Conservation (phyloP, 768 basidiomycete species). For the Boletus subcaerulescens region DNA sequence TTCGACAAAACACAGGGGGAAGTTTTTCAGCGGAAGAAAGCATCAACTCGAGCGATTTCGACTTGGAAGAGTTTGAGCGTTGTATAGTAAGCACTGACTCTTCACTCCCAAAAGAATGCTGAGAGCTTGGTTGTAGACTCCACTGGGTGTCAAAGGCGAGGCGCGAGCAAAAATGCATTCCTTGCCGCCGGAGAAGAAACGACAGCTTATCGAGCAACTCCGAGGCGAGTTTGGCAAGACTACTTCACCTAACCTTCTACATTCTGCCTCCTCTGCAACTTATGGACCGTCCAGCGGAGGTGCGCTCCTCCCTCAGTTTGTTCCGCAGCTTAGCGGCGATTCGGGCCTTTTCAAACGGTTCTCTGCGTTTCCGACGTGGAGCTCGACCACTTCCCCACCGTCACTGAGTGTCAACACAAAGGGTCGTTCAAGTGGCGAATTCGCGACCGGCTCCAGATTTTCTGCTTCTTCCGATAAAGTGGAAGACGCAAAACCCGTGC, state of each 20-base stretch:
- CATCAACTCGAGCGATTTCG: constrained; percentile 30
- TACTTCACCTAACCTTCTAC: constrained; percentile 26
- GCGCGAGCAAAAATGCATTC: constrained; percentile 61
- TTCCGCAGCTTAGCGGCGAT: constrained; percentile 76
- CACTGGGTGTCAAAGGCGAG: constrained; percentile 70
- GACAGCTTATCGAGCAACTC: constrained; percentile 60
- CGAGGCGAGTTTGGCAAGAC: constrained; percentile 35
- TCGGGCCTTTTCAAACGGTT: constrained; percentile 63
- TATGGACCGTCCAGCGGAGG: constrained; percentile 58
- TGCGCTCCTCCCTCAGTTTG: constrained; percentile 59
- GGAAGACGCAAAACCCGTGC: constrained; percentile 38
- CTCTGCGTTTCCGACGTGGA: constrained; percentile 61
- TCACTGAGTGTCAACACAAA: constrained; percentile 28
- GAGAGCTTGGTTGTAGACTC: constrained; percentile 47
- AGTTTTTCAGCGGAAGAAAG: constrained; percentile 29
- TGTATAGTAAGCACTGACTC: constrained; percentile 55
- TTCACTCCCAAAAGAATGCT: background rate
- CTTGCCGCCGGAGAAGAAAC: constrained; percentile 61
- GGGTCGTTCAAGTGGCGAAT: constrained; percentile 39
- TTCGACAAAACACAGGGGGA: constrained; percentile 45
- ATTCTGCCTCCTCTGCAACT: constrained; percentile 42
- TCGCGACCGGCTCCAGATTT: constrained; percentile 25
- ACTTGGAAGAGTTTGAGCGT: constrained; percentile 54
- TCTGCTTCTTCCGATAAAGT: constrained; percentile 29
- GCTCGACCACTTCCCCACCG: constrained; percentile 36